These are phyloP conservation scores for Stagonosporopsis rhizophila DNA, from an alignment of 2,329 filamentous ascomycete species.

Conservation along the genomic window DNA sequence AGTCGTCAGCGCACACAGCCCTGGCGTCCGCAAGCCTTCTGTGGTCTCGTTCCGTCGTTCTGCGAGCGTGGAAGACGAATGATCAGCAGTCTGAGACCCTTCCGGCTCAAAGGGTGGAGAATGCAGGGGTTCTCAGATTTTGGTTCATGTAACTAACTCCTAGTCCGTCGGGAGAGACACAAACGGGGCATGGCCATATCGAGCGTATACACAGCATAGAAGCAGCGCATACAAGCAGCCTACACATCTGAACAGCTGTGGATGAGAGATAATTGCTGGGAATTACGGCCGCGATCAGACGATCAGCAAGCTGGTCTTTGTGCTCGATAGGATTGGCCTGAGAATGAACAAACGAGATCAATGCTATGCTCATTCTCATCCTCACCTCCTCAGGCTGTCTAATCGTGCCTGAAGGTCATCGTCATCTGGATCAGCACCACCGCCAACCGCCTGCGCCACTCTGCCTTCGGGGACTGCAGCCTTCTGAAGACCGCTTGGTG, in stretches of 20 bases:
- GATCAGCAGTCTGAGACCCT: constrained; percentile 19
- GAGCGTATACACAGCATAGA: constrained; percentile 8
- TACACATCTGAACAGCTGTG: neutral
- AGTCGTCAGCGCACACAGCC: neutral
- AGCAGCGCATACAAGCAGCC: constrained; percentile 1
- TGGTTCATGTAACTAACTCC: constrained; percentile 16
- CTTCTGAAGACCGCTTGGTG: constrained; percentile 82
- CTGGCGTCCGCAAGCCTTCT: neutral
- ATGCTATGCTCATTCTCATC: constrained; percentile 20
- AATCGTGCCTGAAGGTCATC: constrained; percentile 93
- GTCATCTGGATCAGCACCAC: constrained; percentile 78
- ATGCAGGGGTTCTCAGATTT: constrained; percentile 14
- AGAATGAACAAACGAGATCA: neutral
- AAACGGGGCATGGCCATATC: constrained; percentile 6
- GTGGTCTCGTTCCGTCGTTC: neutral
- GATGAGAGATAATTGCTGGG: neutral
- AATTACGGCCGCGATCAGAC: neutral
- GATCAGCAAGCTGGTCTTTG: neutral
- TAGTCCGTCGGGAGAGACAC: constrained; percentile 14
- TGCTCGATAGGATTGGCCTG: neutral
- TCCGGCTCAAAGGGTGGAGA: constrained; percentile 17
- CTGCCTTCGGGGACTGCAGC: constrained; percentile 74
- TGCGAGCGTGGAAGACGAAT: constrained; percentile 8
- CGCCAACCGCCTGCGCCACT: constrained; percentile 86
- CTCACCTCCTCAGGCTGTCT: constrained; percentile 77